phyloP scores from a whole-genome alignment of 176 grass and related monocot genomes.

The Triticum turgidum region DNA sequence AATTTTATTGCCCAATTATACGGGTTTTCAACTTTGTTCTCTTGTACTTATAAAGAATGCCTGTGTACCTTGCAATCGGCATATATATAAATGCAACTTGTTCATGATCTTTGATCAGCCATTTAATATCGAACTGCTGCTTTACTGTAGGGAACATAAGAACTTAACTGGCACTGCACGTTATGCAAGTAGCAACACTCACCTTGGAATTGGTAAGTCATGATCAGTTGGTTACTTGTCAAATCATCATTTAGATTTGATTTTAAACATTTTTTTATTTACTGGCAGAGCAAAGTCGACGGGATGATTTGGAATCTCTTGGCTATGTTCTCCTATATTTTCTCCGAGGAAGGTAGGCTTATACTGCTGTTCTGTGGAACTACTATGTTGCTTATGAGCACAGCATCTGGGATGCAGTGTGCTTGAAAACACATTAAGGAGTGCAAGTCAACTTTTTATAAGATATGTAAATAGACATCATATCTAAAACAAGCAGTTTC shows the following conservation, averaged over 20 bases:
- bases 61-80: background rate
- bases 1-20: background rate
- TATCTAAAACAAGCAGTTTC: background rate
- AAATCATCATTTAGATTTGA: slow-evolving; percentile 18
- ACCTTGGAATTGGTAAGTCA: slow-evolving; percentile 84
- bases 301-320: slow-evolving; percentile 98
- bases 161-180: slow-evolving; percentile 93
- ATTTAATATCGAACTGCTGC: slow-evolving; percentile 17
- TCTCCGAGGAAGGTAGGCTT: slow-evolving; percentile 76
- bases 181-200: slow-evolving; percentile 95
- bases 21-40: background rate
- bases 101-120: background rate
- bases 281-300: slow-evolving; percentile 87
- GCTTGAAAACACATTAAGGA: slow-evolving; percentile 4
- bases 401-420: background rate
- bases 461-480: background rate
- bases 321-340: slow-evolving; percentile 98
- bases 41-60: background rate
- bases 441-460: background rate
- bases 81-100: background rate
- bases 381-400: slow-evolving; percentile 13
- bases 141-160: slow-evolving; percentile 85
- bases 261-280: slow-evolving; percentile 36
- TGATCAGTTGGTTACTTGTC: slow-evolving; percentile 6
- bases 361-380: background rate